Percentiles rank a stretch among this genome's conserved stretches.
Evolutionary conservation across 495 filamentous ascomycete species (phyloP).

Genomic region (Copromyces sp.): DNA sequence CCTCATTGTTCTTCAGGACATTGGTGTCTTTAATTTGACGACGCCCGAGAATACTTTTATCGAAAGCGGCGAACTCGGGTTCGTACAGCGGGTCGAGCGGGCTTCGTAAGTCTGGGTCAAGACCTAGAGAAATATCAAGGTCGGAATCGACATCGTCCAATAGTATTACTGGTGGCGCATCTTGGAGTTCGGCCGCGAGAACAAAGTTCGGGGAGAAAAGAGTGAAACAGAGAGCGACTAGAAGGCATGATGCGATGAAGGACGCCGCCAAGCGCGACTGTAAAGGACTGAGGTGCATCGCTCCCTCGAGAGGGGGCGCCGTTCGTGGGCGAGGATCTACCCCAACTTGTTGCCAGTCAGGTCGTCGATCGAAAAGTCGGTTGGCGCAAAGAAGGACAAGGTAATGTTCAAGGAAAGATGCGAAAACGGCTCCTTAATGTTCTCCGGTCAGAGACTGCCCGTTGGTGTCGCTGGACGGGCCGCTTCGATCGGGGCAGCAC

Average conservation of each 20-base stretch:
- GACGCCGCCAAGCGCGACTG: conserved; percentile 63
- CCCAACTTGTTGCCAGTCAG: not conserved
- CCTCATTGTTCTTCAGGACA: conserved; percentile 54
- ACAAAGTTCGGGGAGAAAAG: conserved; percentile 47
- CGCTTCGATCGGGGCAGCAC: not conserved
- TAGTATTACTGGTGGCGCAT: conserved; percentile 29
- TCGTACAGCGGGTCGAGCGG: conserved; percentile 34
- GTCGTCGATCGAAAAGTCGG: not conserved
- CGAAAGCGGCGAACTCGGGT: conserved; percentile 48
- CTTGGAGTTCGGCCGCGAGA: conserved; percentile 45
- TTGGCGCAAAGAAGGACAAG: not conserved
- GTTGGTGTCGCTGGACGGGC: not conserved
- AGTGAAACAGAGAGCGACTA: conserved; percentile 46
- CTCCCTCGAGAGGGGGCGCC: conserved; percentile 25
- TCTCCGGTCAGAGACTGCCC: not conserved
- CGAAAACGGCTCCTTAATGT: not conserved
- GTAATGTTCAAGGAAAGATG: not conserved
- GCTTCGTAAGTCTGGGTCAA: conserved; percentile 12
- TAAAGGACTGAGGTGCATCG: conserved; percentile 55
- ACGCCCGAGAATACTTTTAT: conserved; percentile 53
- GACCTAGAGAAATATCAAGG: conserved; percentile 17
- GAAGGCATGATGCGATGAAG: conserved; percentile 42
- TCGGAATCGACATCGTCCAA: conserved; percentile 31
- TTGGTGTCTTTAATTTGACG: conserved; percentile 32
- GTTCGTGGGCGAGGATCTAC: conserved; percentile 4